phyloP scores from a whole-genome alignment of 805 yeast genomes.

The Candida sonorensis region DNA sequence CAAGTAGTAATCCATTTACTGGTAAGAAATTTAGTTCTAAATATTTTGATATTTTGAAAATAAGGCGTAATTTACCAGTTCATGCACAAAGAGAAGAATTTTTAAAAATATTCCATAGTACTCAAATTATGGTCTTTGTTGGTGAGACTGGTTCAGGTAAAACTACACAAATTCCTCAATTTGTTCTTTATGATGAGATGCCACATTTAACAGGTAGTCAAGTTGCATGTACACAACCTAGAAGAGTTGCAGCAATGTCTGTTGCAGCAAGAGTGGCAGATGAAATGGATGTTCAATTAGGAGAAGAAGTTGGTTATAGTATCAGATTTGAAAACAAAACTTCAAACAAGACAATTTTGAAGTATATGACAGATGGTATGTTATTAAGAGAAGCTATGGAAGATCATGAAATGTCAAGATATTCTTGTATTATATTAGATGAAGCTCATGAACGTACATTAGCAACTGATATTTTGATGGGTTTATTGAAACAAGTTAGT shows the following conservation, averaged over 20 bases:
- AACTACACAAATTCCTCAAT: constrained; percentile 91
- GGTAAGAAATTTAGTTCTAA: constrained; percentile 54
- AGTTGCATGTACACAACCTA: constrained; percentile 88
- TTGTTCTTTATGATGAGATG: constrained; percentile 75
- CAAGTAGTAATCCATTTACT: constrained; percentile 70
- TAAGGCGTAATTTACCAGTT: constrained; percentile 85
- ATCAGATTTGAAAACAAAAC: constrained; percentile 83
- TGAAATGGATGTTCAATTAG: constrained; percentile 76
- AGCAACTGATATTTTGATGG: constrained; percentile 79
- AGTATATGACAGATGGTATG: constrained; percentile 97
- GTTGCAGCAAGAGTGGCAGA: constrained; percentile 90
- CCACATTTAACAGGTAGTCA: constrained; percentile 44
- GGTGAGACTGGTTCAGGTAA: constrained; percentile 98
- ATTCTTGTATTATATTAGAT: constrained; percentile 86
- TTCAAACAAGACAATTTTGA: constrained; percentile 57
- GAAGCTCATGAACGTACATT: constrained; percentile 97
- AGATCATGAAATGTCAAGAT: constrained; percentile 62
- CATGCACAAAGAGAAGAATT: constrained; percentile 91
- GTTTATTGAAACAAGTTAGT: constrained; percentile 67
- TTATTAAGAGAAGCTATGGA: constrained; percentile 73
- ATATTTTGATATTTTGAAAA: constrained; percentile 71
- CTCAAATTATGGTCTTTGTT: constrained; percentile 77
- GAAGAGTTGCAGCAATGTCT: constrained; percentile 90
- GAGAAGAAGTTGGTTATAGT: constrained; percentile 82
- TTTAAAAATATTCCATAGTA: constrained; percentile 69